These are phyloP conservation scores for Metarhizium brunneum DNA, from an alignment of 2,329 filamentous ascomycete genomes.

Conservation along the genomic window DNA sequence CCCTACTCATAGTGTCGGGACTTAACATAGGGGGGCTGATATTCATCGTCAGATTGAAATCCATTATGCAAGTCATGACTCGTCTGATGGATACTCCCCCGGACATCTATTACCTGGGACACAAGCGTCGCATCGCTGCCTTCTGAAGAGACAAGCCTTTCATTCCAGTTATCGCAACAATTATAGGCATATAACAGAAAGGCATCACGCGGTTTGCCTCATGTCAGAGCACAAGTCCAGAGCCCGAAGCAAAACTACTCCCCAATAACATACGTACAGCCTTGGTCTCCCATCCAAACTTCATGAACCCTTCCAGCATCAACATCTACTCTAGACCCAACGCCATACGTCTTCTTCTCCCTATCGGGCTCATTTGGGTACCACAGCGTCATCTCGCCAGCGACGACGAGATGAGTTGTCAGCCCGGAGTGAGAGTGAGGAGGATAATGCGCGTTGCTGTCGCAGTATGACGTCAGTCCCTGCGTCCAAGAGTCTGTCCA, in stretches of 20 bases:
- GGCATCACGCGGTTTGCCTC: too few relatives aligned
- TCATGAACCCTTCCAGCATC: slow-evolving; percentile 55
- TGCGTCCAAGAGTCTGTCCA: not conserved
- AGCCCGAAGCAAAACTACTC: slow-evolving; percentile 28
- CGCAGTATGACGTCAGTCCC: not conserved
- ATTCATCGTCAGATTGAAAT: too few relatives aligned
- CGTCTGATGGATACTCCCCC: too few relatives aligned
- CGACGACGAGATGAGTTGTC: slow-evolving; percentile 61
- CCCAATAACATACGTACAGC: slow-evolving; percentile 60
- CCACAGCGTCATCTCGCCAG: slow-evolving; percentile 55
- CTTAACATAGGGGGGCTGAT: too few relatives aligned
- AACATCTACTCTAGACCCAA: slow-evolving; percentile 57
- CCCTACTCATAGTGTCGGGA: too few relatives aligned
- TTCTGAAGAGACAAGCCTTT: too few relatives aligned
- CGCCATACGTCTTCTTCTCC: slow-evolving; percentile 48
- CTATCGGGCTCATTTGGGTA: slow-evolving; percentile 51
- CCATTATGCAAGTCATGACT: too few relatives aligned
- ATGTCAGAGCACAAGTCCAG: not conserved
- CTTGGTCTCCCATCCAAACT: slow-evolving; percentile 57
- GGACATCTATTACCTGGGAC: too few relatives aligned
- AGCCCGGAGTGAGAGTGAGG: slow-evolving; percentile 56
- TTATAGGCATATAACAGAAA: too few relatives aligned
- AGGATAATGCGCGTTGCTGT: slow-evolving; percentile 56
- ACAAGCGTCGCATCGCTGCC: too few relatives aligned
- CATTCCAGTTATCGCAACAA: too few relatives aligned